Base-by-base conservation (phyloP, 306 rosid species). In the Herpetospermum pedunculosum region DNA sequence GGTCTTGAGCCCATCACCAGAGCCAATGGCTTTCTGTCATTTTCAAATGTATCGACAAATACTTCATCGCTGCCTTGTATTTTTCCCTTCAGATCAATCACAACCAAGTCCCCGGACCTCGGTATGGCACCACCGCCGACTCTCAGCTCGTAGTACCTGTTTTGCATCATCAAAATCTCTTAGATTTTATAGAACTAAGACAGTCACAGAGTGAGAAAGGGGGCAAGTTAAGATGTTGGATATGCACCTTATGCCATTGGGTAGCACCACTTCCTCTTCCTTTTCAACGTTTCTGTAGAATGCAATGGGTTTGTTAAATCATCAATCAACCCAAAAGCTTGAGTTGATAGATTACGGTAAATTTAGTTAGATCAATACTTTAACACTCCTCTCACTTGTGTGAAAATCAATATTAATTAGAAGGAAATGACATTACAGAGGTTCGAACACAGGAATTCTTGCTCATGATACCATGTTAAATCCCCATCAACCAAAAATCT, bases 1-100 rank as follows among this genome's bases (percentile, higher is more conserved):
- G 99, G 99, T 80, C 96, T 89, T 46, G 95, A 89, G n/a, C 97
- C 97, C 83, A 89, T 75, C 18, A 94, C 91, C 35, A 94, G 69
- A 26, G 97, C 99, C 88, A 94, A 75, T 38, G 97, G 83, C 81
- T 77, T 94, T 78, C 83, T 85, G 12, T 86, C 97, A 3, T 77
- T 77, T 34, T 74, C 96, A 81, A 81, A 88, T 79, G 99, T 94
- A 81, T 91, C 83, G 83, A 89, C 95, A 83, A 91, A 94, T 70
- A 84, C 92, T 74, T 85, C 87, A 38, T 87, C 90, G 34, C 23
- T 89, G 44, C 74, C 84, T 70, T 77, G 75, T 40, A 84, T 53
- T 32, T 84, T 87, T 54, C 98, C 98, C 82, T 75, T 78, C 18
- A 90, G 82, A 72, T 90, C 91, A 28, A 90, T 90, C 82, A 92